Conservation (phyloP, 331 rosid genomes). For the Saraca asoca region DNA sequence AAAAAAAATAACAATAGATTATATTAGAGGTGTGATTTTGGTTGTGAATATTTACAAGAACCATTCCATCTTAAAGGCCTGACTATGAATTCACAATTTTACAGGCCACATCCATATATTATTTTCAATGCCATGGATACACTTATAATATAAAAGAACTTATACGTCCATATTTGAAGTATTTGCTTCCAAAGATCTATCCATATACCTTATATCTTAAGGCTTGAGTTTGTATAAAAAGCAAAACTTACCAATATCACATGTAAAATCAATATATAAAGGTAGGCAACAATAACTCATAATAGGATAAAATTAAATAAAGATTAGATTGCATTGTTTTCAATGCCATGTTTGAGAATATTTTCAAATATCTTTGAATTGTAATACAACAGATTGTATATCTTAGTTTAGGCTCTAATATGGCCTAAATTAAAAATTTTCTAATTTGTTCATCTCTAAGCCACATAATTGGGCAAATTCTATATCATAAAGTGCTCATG, state of each 20-base stretch:
- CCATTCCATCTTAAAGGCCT: not conserved
- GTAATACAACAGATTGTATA: conserved; percentile 32
- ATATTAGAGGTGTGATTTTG: too few relatives aligned
- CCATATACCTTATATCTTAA: too few relatives aligned
- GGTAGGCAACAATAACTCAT: conserved; percentile 4
- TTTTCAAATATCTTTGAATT: conserved; percentile 34
- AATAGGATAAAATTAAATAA: conserved; percentile 13
- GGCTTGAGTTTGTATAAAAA: conserved; percentile 15
- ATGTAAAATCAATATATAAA: conserved; percentile 17
- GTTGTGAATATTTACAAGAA: conserved; percentile 14
- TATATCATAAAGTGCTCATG: conserved; percentile 45
- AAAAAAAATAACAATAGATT: too few relatives aligned
- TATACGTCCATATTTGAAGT: not conserved
- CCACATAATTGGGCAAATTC: conserved; percentile 46
- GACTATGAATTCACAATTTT: conserved; percentile 7
- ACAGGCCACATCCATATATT: not conserved
- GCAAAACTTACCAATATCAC: conserved; percentile 22
- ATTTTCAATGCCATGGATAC: conserved; percentile 13
- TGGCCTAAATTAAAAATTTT: conserved; percentile 32
- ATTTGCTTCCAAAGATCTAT: conserved; percentile 6
- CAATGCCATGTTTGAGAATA: conserved; percentile 30
- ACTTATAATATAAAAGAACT: not conserved
- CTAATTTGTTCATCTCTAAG: conserved; percentile 41
- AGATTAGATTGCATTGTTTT: conserved; percentile 19
- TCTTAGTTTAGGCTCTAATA: conserved; percentile 32